phyloP scores from a whole-genome alignment of 1,284 basidiomycete species.

The Malassezia vespertilionis region DNA sequence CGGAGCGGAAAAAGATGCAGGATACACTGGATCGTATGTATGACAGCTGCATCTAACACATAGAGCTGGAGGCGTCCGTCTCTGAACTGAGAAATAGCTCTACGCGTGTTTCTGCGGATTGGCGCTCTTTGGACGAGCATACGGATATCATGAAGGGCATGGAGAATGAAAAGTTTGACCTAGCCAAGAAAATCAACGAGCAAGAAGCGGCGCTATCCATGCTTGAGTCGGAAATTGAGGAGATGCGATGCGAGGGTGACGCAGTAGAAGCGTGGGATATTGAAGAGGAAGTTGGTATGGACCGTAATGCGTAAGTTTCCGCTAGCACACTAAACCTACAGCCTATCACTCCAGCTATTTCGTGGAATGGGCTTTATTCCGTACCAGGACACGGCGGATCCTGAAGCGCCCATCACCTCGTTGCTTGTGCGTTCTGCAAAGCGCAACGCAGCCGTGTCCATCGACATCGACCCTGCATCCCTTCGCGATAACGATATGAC shows the following conservation, averaged over 20 bases:
- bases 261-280: constrained; percentile 28
- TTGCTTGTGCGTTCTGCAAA: constrained; percentile 27
- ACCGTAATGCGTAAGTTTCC: constrained; percentile 29
- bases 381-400: constrained; percentile 8
- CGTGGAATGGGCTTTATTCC: constrained; percentile 30
- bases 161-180: constrained; percentile 34
- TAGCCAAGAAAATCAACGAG: constrained; percentile 38
- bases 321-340: neutral
- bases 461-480: constrained; percentile 22
- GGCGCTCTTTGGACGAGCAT: constrained; percentile 25
- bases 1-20: neutral
- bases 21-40: constrained; percentile 3
- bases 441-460: constrained; percentile 28
- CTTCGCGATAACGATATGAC: constrained; percentile 20
- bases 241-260: constrained; percentile 21
- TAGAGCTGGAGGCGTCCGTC: constrained; percentile 19
- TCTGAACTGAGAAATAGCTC: constrained; percentile 23
- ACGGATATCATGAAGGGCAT: constrained; percentile 23
- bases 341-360: constrained; percentile 27
- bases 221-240: constrained; percentile 26
- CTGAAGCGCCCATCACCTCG: constrained; percentile 17
- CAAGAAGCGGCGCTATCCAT: constrained; percentile 22
- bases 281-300: constrained; percentile 28
- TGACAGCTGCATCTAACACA: neutral
- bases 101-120: constrained; percentile 29